Evolutionary conservation across 352 stramenopile species (phyloP), one percentile per base, ranked within the genome.

Genomic region (Globisporangium camurandrum): DNA sequence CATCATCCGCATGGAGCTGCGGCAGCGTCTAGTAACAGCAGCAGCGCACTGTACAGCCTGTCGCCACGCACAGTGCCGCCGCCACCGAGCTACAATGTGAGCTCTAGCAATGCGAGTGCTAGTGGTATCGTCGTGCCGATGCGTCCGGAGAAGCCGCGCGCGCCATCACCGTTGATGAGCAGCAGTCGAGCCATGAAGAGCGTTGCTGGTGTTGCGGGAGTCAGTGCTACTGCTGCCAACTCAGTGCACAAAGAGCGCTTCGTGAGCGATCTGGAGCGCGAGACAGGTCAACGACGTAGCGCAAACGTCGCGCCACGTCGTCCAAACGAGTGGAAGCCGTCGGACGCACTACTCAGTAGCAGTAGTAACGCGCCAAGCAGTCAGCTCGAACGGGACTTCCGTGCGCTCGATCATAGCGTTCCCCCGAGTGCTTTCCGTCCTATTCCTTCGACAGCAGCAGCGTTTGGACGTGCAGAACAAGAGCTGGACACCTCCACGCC

Each of bases 201-300:
- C 40, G 62, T 46, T 8, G 59, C 59, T n/a, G 75, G 75, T 33
- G n/a, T n/a, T n/a, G n/a, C n/a, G n/a, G n/a, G n/a, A n/a, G n/a
- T n/a, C n/a, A n/a, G n/a, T n/a, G n/a, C n/a, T n/a, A n/a, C n/a
- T n/a, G n/a, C n/a, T n/a, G 66, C 57, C 16, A 42, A 43, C 14
- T 46, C 43, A 4, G 61, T 54, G 26, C 77, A 88, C 59, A 91
- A 86, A 43, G 80, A 91, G 30, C 65, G 71, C 2, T 88, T 86
- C 40, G 67, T 91, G 49, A 91, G 73, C 47, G 77, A 88, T 27
- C 49, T 88, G 12, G 73, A 86, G 33, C 57, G 57, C 46, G 80
- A 86, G 51, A 86, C 80, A 1, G 76, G 76, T 8, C 80, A 88
- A 54, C 75, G 73, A 0, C 72, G 69, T 10, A 73, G 63, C 6